These are phyloP conservation scores for Solanum arcanum DNA, from an alignment of 257 asterid genomes.

Conservation along the genomic window DNA sequence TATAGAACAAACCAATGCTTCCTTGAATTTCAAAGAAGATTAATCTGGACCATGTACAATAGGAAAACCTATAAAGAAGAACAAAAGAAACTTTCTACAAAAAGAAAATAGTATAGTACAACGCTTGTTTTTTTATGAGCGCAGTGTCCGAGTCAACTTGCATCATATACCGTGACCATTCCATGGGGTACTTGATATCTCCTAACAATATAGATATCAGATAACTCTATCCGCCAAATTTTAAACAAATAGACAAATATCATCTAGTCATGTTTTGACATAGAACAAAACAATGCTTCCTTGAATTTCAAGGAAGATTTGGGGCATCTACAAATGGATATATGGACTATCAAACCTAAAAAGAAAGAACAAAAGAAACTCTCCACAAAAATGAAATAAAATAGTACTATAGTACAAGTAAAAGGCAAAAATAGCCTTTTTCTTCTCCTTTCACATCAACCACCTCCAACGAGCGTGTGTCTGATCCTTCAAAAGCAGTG, in stretches of 20 bases:
- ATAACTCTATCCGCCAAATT: not conserved
- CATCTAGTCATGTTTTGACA: not conserved
- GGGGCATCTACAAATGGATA: not conserved
- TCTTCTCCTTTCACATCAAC: not conserved
- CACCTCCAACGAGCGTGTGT: not conserved
- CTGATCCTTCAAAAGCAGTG: not conserved
- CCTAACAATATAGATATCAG: not conserved
- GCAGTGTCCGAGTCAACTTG: not conserved
- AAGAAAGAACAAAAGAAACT: not conserved
- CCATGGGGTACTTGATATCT: not conserved
- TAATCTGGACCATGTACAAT: not conserved
- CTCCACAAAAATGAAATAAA: not conserved
- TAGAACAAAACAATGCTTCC: not conserved
- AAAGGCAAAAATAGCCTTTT: not conserved
- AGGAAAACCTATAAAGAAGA: not conserved
- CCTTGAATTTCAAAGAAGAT: not conserved
- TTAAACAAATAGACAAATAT: not conserved
- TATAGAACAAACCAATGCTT: not conserved
- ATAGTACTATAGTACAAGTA: not conserved
- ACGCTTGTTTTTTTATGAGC: too few species aligned
- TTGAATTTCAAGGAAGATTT: not conserved
- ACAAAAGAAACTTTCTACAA: too few species aligned
- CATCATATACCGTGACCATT: not conserved
- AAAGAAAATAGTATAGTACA: not conserved
- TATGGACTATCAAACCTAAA: not conserved